phyloP scores from a whole-genome alignment of 2,329 filamentous ascomycete genomes.

The Teratosphaeria nubilosa region DNA sequence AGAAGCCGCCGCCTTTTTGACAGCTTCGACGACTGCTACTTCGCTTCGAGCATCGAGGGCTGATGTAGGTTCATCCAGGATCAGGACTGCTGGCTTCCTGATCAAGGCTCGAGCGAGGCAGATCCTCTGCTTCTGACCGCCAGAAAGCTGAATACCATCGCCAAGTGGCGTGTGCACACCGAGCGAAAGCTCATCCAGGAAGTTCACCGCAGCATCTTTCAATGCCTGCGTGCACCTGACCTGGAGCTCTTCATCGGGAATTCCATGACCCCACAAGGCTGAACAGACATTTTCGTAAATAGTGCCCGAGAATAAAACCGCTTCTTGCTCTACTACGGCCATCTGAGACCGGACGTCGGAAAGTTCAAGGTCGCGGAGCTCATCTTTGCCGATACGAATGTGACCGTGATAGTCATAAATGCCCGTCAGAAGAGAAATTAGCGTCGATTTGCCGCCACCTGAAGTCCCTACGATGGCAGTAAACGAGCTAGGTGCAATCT shows the following conservation, averaged over 20 bases:
- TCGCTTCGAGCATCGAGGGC: conserved; percentile 37
- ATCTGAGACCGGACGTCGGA: conserved; percentile 30
- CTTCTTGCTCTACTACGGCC: conserved; percentile 37
- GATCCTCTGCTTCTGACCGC: conserved; percentile 38
- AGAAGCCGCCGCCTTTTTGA: conserved; percentile 30
- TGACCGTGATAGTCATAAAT: conserved; percentile 33
- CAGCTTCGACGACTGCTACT: conserved; percentile 32
- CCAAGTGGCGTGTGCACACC: conserved; percentile 36
- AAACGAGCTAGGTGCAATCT: conserved; percentile 29
- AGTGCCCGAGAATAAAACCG: conserved; percentile 34
- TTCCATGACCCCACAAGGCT: conserved; percentile 17
- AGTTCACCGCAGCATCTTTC: conserved; percentile 33
- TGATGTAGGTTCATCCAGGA: conserved; percentile 39
- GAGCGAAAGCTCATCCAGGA: conserved; percentile 34
- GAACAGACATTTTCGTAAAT: conserved; percentile 37
- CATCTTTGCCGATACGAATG: conserved; percentile 29
- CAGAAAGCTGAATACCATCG: conserved; percentile 35
- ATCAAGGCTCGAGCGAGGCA: conserved; percentile 39
- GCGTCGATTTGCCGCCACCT: conserved; percentile 35
- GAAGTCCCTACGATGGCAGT: conserved; percentile 38
- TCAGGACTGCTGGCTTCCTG: conserved; percentile 34
- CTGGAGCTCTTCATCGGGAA: conserved; percentile 11
- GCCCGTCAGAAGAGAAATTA: conserved; percentile 33
- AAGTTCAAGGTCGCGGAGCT: conserved; percentile 30
- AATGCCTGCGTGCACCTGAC: conserved; percentile 24